Percentiles rank a stretch among this genome's conserved stretches.
Evolutionary conservation across 2,329 filamentous ascomycete genomes (phyloP).

Genomic region (Scolecobasidium constrictum): DNA sequence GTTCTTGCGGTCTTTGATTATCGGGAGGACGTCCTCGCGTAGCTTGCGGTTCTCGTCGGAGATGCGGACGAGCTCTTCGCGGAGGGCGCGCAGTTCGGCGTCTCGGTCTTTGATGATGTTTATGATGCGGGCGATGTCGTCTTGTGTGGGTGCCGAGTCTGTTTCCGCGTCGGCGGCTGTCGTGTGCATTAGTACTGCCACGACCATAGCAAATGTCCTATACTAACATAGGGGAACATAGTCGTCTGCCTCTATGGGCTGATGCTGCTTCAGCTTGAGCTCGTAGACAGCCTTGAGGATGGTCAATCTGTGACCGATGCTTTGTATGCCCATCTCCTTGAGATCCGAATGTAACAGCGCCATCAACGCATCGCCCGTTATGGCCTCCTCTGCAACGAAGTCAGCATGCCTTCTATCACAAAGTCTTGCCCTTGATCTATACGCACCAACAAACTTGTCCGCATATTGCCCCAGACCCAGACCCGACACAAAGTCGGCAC

Average conservation of each 20-base stretch:
- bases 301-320: slow-evolving; percentile 86
- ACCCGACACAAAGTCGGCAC: slow-evolving; percentile 74
- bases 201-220: neutral
- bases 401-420: slow-evolving; percentile 7
- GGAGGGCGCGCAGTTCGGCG: slow-evolving; percentile 69
- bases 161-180: slow-evolving; percentile 80
- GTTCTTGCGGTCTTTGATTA: slow-evolving; percentile 85
- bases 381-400: slow-evolving; percentile 64
- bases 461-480: slow-evolving; percentile 76
- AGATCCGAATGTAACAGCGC: slow-evolving; percentile 85
- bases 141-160: slow-evolving; percentile 77
- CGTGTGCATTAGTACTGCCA: slow-evolving; percentile 16
- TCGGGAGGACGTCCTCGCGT: slow-evolving; percentile 82
- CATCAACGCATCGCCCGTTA: slow-evolving; percentile 82
- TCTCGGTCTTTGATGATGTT: slow-evolving; percentile 83
- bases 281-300: slow-evolving; percentile 96
- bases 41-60: slow-evolving; percentile 78
- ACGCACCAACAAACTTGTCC: slow-evolving; percentile 70
- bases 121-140: slow-evolving; percentile 85
- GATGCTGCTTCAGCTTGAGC: slow-evolving; percentile 85
- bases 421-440: neutral
- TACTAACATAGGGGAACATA: slow-evolving; percentile 82
- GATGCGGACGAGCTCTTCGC: slow-evolving; percentile 35
- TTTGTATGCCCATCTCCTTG: slow-evolving; percentile 87
- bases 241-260: slow-evolving; percentile 83